Evolutionary conservation across 2,329 filamentous ascomycete species (phyloP).

Genomic region (Hypoxylon sp.): DNA sequence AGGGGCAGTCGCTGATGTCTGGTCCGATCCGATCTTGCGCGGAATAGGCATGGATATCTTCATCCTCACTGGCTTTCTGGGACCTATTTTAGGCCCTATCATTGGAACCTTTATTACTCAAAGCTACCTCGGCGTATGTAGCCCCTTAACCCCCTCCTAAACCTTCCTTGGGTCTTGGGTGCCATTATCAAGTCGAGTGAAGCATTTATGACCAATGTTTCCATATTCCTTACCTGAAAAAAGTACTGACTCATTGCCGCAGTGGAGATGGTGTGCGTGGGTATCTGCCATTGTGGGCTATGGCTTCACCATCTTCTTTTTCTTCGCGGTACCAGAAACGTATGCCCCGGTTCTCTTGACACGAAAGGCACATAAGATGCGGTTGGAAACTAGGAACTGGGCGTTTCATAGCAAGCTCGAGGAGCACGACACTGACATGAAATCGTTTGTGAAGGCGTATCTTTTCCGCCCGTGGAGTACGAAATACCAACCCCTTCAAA

Average conservation of each 20-base stretch:
- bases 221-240: neutral
- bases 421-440: slow-evolving; percentile 4
- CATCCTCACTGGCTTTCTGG: neutral
- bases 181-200: too few species aligned
- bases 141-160: neutral
- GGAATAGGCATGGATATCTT: neutral
- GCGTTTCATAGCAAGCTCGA: neutral
- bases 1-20: neutral
- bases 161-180: too few species aligned
- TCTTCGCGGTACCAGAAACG: neutral
- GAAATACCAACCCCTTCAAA: neutral
- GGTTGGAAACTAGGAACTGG: slow-evolving; percentile 1
- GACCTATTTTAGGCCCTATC: neutral
- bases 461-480: neutral
- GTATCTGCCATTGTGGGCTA: neutral
- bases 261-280: neutral
- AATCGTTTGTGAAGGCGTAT: slow-evolving; percentile 1
- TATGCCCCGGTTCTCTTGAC: neutral
- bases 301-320: neutral
- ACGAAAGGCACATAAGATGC: neutral
- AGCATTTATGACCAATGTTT: neutral
- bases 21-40: neutral
- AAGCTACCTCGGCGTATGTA: neutral
- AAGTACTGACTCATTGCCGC: neutral
- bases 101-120: neutral